Base-by-base conservation (phyloP, 2,329 filamentous ascomycete genomes). In the Lecanicillium sp. region DNA sequence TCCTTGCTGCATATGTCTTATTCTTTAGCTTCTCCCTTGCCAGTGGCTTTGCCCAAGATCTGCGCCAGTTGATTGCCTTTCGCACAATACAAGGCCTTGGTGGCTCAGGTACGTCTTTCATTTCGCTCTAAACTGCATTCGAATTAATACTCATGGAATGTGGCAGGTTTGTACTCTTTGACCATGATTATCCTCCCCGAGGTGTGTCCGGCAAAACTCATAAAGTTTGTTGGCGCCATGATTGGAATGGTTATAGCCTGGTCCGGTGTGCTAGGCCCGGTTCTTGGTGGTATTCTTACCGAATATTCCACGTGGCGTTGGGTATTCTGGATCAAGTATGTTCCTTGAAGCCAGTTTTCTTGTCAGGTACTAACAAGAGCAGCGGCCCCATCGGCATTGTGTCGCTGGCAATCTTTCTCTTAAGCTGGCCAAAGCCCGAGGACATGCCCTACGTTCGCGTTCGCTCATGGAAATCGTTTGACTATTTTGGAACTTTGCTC, bases 241-340 rank as follows among this genome's bases (percentile, higher is more conserved):
- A 61, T 75, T 4, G 73, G 72, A 1, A 51, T 70, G 14, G 62
- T 73, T 3, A 53, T 75, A 33, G 65, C 67, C 16, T 44, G 63
- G 16, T 59, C 70, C 5, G 71, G 70, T 12, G 65, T 74, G 2
- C 51, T 73, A 17, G 72, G 72, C 0, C 72, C 71, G 0, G 56
- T 75, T 2, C 49, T 75, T 13, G 72, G 72, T 14, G 71, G 71
- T 2, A 25, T 72, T 4, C 47, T 76, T 29, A 72, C 70, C 2
- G 51, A 68, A 13, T 73, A 69, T 37, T 50, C 60, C 1, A 64
- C 54, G 9, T 76, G 72, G 72, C 55, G 68, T 43, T 75, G 70
- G 66, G 60, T 76, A 2, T 78, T 78, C 52, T 77, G 70, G 69
- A 70, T 78, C 49, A 78, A 78, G 70, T 55, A 17, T 13, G 37